Percentiles rank a stretch among this genome's conserved stretches.
Evolutionary conservation across 1,284 basidiomycete genomes (phyloP).

Genomic region (Trametes polyzona): DNA sequence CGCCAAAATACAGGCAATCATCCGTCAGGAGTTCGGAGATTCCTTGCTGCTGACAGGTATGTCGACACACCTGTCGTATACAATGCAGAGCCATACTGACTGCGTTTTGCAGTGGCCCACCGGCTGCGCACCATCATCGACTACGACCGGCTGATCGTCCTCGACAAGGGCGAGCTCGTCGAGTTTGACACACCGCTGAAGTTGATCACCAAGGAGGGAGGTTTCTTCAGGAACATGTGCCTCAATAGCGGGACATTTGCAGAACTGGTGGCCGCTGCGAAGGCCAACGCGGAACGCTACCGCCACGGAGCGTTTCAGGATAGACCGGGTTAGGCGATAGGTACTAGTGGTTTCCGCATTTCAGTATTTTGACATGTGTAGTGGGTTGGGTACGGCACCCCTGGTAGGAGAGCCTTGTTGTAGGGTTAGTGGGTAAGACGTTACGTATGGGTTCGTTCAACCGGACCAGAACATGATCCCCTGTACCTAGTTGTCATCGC

Average conservation of each 20-base stretch:
- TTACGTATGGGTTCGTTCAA: no score
- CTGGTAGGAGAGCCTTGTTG: no score
- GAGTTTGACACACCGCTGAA: slow-evolving; percentile 87
- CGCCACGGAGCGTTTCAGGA: background rate
- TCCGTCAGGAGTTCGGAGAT: slow-evolving; percentile 77
- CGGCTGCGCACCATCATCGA: slow-evolving; percentile 74
- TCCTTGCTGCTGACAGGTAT: slow-evolving; percentile 50
- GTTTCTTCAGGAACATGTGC: slow-evolving; percentile 82
- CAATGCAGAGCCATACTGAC: background rate
- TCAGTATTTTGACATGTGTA: no score
- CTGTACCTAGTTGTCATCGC: no score
- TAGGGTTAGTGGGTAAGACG: no score
- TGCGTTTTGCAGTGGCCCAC: slow-evolving; percentile 56
- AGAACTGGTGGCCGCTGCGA: slow-evolving; percentile 68
- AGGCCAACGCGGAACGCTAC: slow-evolving; percentile 40
- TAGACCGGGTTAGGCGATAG: no score
- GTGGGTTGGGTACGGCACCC: no score
- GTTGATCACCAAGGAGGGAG: slow-evolving; percentile 72
- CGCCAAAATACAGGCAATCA: slow-evolving; percentile 78
- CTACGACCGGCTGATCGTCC: slow-evolving; percentile 81
- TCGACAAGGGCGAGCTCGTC: slow-evolving; percentile 79
- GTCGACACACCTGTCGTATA: no score
- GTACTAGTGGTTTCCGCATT: no score
- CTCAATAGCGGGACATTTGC: slow-evolving; percentile 79
- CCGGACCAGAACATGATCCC: no score